A percentile compares a stretch with the other conserved stretches of the same genome.
Conservation (phyloP, 208 protist genomes). For the Crithidia fasciculata region DNA sequence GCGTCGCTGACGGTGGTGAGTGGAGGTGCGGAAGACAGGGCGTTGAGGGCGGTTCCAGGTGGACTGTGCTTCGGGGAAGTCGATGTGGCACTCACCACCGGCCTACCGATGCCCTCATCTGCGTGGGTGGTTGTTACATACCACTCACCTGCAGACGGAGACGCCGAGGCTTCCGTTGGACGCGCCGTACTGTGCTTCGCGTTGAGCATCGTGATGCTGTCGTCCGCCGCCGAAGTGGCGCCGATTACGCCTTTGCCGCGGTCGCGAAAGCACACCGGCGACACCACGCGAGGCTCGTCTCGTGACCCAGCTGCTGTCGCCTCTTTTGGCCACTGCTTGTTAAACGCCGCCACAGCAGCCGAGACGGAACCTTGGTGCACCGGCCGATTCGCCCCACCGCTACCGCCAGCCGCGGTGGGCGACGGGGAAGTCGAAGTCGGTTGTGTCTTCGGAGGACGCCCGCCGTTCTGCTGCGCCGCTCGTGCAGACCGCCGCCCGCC, state of each 20-base stretch:
- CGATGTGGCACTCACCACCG: not conserved
- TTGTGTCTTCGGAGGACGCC: slow-evolving; percentile 4
- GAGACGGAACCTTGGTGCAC: not conserved
- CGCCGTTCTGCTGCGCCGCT: slow-evolving; percentile 1
- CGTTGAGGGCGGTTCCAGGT: too few relatives aligned
- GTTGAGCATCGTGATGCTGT: not conserved
- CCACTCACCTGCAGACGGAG: not conserved
- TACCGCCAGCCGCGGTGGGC: not conserved
- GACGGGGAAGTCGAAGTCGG: not conserved
- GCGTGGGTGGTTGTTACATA: slow-evolving; percentile 2
- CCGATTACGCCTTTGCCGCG: not conserved
- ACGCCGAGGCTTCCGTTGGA: not conserved
- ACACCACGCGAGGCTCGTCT: not conserved
- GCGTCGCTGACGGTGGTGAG: too few relatives aligned
- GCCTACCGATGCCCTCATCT: not conserved
- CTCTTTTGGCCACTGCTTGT: not conserved
- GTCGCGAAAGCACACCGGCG: slow-evolving; percentile 1
- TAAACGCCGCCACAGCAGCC: not conserved
- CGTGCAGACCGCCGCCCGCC: not conserved
- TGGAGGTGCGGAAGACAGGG: too few relatives aligned
- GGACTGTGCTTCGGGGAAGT: not conserved
- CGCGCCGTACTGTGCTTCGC: too few relatives aligned
- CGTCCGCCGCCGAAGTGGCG: not conserved
- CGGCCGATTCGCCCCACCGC: not conserved
- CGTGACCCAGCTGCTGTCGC: not conserved